A percentile compares a stretch with the other conserved stretches of the same genome.
phyloP scores from a whole-genome alignment of 176 grass and related monocot species.

The Oryza brachyantha region DNA sequence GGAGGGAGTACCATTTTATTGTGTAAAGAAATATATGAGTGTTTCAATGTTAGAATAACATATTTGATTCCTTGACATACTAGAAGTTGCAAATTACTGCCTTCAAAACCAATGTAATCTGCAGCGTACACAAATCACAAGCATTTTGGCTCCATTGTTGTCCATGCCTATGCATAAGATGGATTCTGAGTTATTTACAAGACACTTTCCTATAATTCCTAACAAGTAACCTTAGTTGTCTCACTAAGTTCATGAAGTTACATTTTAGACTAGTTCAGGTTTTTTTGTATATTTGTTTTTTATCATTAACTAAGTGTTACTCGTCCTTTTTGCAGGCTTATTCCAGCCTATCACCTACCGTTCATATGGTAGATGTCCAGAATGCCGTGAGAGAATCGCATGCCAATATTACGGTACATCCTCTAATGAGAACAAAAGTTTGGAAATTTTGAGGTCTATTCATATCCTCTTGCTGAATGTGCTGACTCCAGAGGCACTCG shows the following conservation, averaged over 20 bases:
- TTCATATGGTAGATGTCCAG: constrained; percentile 62
- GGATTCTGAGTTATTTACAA: neutral
- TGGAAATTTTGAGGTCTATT: neutral
- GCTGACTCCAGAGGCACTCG: neutral
- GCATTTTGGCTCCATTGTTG: neutral
- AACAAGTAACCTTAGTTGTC: neutral
- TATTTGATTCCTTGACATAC: neutral
- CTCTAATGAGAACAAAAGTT: neutral
- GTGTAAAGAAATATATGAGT: neutral
- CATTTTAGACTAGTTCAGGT: neutral
- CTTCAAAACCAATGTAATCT: neutral
- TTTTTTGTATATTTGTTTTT: neutral
- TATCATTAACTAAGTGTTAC: constrained; percentile 8
- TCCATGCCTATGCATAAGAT: neutral
- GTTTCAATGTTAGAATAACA: neutral
- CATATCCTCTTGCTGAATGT: neutral
- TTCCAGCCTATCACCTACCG: constrained; percentile 44
- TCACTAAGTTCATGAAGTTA: neutral
- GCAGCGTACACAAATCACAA: neutral
- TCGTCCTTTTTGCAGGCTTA: constrained; percentile 52
- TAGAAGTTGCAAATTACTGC: neutral
- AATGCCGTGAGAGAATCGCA: constrained; percentile 34
- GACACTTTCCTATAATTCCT: neutral
- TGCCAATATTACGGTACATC: constrained; percentile 63
- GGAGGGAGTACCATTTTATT: neutral